phyloP scores from a whole-genome alignment of 805 yeast species.

The Metschnikowia koreensis region DNA sequence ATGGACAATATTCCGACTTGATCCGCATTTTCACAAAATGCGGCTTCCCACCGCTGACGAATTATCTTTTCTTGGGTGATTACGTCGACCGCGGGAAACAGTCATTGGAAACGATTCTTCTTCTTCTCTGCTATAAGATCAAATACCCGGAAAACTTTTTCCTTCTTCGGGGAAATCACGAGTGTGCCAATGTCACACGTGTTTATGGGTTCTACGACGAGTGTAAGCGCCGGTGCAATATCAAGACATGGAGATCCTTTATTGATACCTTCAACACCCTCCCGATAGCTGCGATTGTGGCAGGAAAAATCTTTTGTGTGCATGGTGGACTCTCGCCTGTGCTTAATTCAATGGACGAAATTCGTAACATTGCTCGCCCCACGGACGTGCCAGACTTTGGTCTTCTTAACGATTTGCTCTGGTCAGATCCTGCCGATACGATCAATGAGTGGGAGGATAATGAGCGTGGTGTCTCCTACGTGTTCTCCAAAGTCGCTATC shows the following conservation, averaged over 20 bases:
- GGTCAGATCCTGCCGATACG: slow-evolving; percentile 87
- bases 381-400: slow-evolving; percentile 88
- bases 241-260: slow-evolving; percentile 91
- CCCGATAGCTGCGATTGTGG: slow-evolving; percentile 94
- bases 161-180: slow-evolving; percentile 91
- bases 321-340: slow-evolving; percentile 85
- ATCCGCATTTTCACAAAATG: slow-evolving; percentile 90
- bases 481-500: slow-evolving; percentile 76
- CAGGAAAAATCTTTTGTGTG: slow-evolving; percentile 89
- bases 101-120: slow-evolving; percentile 84
- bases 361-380: slow-evolving; percentile 71
- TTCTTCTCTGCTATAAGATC: slow-evolving; percentile 88
- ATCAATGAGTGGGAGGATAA: slow-evolving; percentile 85
- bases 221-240: slow-evolving; percentile 89
- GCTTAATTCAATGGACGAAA: slow-evolving; percentile 69
- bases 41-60: slow-evolving; percentile 94
- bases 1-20: slow-evolving; percentile 92
- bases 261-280: slow-evolving; percentile 93
- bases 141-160: slow-evolving; percentile 97
- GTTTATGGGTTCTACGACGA: slow-evolving; percentile 98
- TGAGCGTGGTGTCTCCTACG: slow-evolving; percentile 80
- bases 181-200: slow-evolving; percentile 93
- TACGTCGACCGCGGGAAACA: slow-evolving; percentile 98
- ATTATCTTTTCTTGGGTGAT: slow-evolving; percentile 91
- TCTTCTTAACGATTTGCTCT: slow-evolving; percentile 67